Evolutionary conservation across 2,329 filamentous ascomycete species (phyloP).

Genomic region (Penicillium digitatum): DNA sequence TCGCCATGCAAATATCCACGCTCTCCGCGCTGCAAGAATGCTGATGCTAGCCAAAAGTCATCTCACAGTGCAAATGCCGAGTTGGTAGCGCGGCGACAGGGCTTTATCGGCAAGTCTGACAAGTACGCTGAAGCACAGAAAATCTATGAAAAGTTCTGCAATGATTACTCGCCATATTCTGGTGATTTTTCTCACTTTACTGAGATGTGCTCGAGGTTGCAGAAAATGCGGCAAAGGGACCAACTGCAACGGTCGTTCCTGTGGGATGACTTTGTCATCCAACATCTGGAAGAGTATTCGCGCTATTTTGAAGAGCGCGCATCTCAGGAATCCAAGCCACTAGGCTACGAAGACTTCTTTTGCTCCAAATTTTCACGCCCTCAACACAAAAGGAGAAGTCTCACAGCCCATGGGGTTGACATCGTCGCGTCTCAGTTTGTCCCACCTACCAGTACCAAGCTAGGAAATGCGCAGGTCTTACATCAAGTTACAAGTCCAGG

Average conservation of each 20-base stretch:
- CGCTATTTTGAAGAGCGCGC: slow-evolving; percentile 30
- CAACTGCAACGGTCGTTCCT: slow-evolving; percentile 36
- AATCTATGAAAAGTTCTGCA: slow-evolving; percentile 38
- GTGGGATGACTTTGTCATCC: slow-evolving; percentile 48
- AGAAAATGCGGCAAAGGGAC: slow-evolving; percentile 29
- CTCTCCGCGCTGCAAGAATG: background rate
- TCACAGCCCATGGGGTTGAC: slow-evolving; percentile 33
- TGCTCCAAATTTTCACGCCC: slow-evolving; percentile 29
- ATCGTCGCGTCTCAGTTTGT: slow-evolving; percentile 26
- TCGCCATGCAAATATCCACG: slow-evolving; percentile 16
- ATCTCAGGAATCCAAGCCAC: slow-evolving; percentile 23
- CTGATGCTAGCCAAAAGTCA: background rate
- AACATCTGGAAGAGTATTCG: slow-evolving; percentile 38
- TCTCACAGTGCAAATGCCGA: slow-evolving; percentile 7
- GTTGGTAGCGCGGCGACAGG: slow-evolving; percentile 21
- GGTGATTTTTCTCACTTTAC: slow-evolving; percentile 40
- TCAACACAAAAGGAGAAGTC: slow-evolving; percentile 35
- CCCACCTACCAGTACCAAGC: slow-evolving; percentile 2
- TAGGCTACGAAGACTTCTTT: slow-evolving; percentile 42
- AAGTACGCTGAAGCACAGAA: slow-evolving; percentile 23
- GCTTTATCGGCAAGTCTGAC: slow-evolving; percentile 19
- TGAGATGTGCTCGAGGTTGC: slow-evolving; percentile 37
- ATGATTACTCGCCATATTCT: slow-evolving; percentile 38
- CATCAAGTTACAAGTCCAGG: background rate
- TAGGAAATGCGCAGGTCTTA: background rate